phyloP scores from a whole-genome alignment of 2,329 filamentous ascomycete species.

The Cordyceps fumosorosea region DNA sequence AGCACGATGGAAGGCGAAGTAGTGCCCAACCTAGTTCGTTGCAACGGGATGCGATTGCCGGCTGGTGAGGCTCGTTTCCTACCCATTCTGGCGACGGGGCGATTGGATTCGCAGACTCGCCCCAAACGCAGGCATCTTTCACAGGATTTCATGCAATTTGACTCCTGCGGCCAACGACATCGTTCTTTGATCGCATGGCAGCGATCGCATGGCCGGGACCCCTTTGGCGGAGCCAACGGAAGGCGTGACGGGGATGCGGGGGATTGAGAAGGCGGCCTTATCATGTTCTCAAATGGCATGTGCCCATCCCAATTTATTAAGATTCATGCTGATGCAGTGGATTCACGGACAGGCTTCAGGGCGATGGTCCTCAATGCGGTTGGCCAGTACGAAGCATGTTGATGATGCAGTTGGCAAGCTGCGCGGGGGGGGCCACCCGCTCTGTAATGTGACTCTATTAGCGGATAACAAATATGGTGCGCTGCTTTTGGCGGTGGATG shows the following conservation, averaged over 20 bases:
- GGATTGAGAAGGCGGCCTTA: background rate
- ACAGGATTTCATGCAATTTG: background rate
- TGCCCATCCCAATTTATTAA: background rate
- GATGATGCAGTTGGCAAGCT: background rate
- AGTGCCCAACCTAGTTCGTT: background rate
- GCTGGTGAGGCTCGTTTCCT: background rate
- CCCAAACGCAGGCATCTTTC: conserved; percentile 10
- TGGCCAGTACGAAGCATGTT: background rate
- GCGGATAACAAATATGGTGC: background rate
- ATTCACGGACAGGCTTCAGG: background rate
- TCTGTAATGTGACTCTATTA: background rate
- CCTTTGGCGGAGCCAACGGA: background rate
- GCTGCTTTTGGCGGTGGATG: too few species aligned
- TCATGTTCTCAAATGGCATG: background rate
- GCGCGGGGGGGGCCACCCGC: background rate
- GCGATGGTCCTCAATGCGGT: background rate
- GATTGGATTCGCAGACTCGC: background rate
- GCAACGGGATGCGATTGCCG: background rate
- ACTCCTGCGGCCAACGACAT: conserved; percentile 1
- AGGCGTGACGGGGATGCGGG: background rate
- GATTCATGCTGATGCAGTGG: background rate
- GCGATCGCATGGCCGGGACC: conserved; percentile 8
- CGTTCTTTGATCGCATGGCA: conserved; percentile 13
- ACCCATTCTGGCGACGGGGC: background rate
- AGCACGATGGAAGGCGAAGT: too few species aligned